Base-by-base conservation (phyloP, 2,329 filamentous ascomycete genomes). In the Xenosphaeropsis pyriputrescens region DNA sequence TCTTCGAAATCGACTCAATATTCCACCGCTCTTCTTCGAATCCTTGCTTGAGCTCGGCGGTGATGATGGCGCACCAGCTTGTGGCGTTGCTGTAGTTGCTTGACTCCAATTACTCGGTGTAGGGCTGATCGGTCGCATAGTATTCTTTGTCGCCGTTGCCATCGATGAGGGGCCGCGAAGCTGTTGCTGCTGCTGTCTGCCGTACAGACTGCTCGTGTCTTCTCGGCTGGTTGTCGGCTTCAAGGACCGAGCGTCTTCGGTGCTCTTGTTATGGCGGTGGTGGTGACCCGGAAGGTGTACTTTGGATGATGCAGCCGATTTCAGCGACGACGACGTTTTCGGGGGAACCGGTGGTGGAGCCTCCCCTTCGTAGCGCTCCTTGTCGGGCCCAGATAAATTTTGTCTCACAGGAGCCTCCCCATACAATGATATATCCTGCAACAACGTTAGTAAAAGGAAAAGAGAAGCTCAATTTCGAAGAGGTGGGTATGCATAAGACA, bases 181-280 rank as follows among this genome's bases (percentile, higher is more conserved):
- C 54, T 70, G 75, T 18, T 30, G 16, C 15, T 44, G 41, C 30
- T 44, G 47, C 16, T 64, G 53, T 15, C n/a, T 32, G 9, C 14
- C 30, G 30, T 32, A 15, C 22, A 26, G 22, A 48, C 63, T 72
- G 48, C 64, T 60, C 13, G 80, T 77, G 42, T 89, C 81, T 54
- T 93, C 85, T 49, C 82, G 72, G 55, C 80, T 88, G 39, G 76
- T 68, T 11, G 74, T 69, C n/a, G 84, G 83, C 42, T 82, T 72
- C 48, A 83, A 57, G 22, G 76, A 64, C 48, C 75, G 75, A 9
- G 69, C 57, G 43, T 80, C 76, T 45, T 81, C 76, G 54, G 70
- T 75, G 55, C 75, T 80, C 54, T 70, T 75, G 50, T 85, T 81
- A 54, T 86, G 79, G 43, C 78, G 67, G 47, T 74, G 70, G 43